Percentiles rank a stretch among this genome's conserved stretches.
phyloP scores from a whole-genome alignment of 805 yeast genomes.

The Ogataea polymorpha region DNA sequence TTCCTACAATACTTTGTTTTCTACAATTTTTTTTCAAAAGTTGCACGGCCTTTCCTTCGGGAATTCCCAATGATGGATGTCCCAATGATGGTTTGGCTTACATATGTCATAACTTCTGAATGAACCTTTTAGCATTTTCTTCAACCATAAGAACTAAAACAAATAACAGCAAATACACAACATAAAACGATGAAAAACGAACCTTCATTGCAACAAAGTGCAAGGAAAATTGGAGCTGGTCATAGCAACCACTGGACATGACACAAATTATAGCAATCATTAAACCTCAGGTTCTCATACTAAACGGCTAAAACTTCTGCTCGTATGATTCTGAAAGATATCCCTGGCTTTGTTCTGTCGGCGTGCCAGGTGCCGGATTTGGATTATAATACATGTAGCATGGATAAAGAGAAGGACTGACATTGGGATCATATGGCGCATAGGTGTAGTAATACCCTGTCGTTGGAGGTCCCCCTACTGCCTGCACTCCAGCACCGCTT shows the following conservation, averaged over 20 bases:
- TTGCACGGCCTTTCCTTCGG: neutral
- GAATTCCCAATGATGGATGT: too few species aligned
- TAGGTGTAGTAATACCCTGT: constrained; percentile 29
- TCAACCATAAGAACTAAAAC: too few species aligned
- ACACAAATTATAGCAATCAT: constrained; percentile 4
- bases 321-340: constrained; percentile 18
- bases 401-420: constrained; percentile 28
- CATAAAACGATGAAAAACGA: neutral
- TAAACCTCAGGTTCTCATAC: neutral
- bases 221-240: neutral
- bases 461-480: constrained; percentile 22
- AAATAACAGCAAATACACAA: too few species aligned
- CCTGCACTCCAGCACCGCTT: constrained; percentile 13
- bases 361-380: constrained; percentile 22
- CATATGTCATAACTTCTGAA: too few species aligned
- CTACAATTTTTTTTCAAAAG: neutral
- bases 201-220: neutral
- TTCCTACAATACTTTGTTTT: neutral
- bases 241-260: too few species aligned
- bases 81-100: too few species aligned
- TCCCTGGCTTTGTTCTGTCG: constrained; percentile 15
- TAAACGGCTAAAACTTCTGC: constrained; percentile 10
- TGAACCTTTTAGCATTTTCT: too few species aligned
- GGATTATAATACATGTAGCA: constrained; percentile 32
- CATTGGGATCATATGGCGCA: constrained; percentile 25